These are phyloP conservation scores for Venturia aucupariae DNA, from an alignment of 2,329 filamentous ascomycete species.

Conservation along the genomic window DNA sequence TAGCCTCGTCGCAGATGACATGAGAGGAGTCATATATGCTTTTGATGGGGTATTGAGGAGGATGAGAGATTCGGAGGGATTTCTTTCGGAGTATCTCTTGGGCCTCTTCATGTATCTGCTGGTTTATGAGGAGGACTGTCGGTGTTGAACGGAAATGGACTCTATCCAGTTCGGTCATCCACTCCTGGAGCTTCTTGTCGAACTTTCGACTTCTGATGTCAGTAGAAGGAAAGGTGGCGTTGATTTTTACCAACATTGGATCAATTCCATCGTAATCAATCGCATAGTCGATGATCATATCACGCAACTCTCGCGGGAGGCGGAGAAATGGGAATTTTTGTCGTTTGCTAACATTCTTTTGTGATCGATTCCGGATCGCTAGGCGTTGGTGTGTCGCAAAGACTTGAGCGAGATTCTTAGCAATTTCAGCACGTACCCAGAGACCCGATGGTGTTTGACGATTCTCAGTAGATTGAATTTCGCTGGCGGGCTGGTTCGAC, in stretches of 20 bases:
- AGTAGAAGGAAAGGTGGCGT: not conserved
- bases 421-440: not conserved
- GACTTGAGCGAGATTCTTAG: not conserved
- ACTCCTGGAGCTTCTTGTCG: not conserved
- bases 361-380: not conserved
- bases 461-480: not conserved
- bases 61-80: not conserved
- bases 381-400: not conserved
- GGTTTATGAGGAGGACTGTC: not conserved
- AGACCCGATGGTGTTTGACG: not conserved
- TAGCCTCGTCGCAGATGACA: not conserved
- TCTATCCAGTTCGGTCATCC: not conserved
- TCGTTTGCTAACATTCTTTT: not conserved
- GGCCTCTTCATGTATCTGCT: not conserved
- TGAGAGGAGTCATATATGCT: not conserved
- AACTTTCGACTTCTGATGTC: not conserved
- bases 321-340: not conserved
- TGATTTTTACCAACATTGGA: not conserved
- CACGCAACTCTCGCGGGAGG: constrained; percentile 3
- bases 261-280: constrained; percentile 1
- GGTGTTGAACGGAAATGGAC: not conserved
- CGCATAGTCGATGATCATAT: not conserved
- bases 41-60: constrained; percentile 1
- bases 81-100: constrained; percentile 3
- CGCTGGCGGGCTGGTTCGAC: not conserved